These are phyloP conservation scores for Psilocybe cyanescens DNA, from an alignment of 768 basidiomycete species.

Conservation along the genomic window DNA sequence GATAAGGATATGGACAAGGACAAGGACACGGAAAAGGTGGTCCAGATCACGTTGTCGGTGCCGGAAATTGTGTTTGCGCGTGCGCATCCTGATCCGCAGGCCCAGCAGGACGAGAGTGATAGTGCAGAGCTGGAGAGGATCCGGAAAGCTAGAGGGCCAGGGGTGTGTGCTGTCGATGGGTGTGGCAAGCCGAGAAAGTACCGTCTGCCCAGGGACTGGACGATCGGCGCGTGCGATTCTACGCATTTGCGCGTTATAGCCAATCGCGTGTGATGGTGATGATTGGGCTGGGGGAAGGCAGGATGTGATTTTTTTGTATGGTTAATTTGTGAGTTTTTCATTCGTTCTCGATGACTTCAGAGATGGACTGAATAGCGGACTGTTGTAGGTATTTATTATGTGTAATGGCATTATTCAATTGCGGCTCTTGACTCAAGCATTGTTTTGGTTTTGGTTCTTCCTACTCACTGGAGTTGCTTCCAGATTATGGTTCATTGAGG, in stretches of 20 bases:
- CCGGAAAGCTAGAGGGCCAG: slow-evolving; percentile 24
- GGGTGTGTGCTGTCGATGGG: slow-evolving; percentile 59
- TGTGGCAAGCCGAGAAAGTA: slow-evolving; percentile 64
- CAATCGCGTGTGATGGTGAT: slow-evolving; percentile 14
- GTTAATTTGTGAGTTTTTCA: slow-evolving; percentile 4
- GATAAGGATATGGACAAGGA: background rate
- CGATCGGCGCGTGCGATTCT: slow-evolving; percentile 69
- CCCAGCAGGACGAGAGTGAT: background rate
- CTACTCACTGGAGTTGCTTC: too few relatives aligned
- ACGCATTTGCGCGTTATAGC: slow-evolving; percentile 64
- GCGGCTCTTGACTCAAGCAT: background rate
- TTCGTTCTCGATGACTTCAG: background rate
- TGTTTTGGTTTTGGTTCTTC: background rate
- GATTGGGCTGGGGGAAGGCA: background rate
- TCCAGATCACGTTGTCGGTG: slow-evolving; percentile 59
- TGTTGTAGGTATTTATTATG: background rate
- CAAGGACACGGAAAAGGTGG: slow-evolving; percentile 7
- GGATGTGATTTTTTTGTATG: slow-evolving; percentile 1
- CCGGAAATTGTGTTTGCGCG: slow-evolving; percentile 34
- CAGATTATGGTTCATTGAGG: too few relatives aligned
- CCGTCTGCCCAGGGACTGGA: slow-evolving; percentile 65
- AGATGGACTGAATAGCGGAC: background rate
- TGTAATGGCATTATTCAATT: background rate
- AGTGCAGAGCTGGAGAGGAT: slow-evolving; percentile 17
- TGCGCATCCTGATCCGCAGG: slow-evolving; percentile 1